Evolutionary conservation across 2,329 filamentous ascomycete genomes (phyloP).

Genomic region (Xylaria sp.): DNA sequence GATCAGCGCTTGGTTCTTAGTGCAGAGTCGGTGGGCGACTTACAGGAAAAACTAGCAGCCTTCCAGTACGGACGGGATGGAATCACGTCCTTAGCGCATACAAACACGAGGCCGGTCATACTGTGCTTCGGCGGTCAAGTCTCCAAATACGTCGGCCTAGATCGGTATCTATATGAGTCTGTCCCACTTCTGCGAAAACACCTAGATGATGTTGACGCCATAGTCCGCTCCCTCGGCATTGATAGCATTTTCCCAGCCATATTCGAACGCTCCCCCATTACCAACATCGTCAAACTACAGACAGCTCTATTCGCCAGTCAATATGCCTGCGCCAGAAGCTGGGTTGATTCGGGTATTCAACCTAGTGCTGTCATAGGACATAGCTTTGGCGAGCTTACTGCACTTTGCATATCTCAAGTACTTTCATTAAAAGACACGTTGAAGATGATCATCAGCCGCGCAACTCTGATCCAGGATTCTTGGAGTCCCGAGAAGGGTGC

Average conservation of each 20-base stretch:
- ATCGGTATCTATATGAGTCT: slow-evolving; percentile 40
- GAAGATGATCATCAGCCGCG: slow-evolving; percentile 38
- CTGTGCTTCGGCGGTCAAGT: slow-evolving; percentile 47
- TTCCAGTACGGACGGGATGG: slow-evolving; percentile 7
- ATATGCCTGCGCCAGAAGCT: slow-evolving; percentile 44
- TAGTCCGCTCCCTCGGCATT: slow-evolving; percentile 24
- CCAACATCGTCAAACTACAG: slow-evolving; percentile 44
- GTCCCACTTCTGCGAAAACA: slow-evolving; percentile 33
- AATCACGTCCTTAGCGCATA: not conserved
- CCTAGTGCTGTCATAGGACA: slow-evolving; percentile 45
- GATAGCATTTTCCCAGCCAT: slow-evolving; percentile 42
- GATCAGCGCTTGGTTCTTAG: slow-evolving; percentile 35
- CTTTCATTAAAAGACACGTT: slow-evolving; percentile 43
- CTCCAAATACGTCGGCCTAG: slow-evolving; percentile 39
- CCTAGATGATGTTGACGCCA: slow-evolving; percentile 33
- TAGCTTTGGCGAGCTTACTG: slow-evolving; percentile 50
- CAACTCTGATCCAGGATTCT: slow-evolving; percentile 37
- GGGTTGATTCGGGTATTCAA: slow-evolving; percentile 46
- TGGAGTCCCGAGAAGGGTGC: slow-evolving; percentile 46
- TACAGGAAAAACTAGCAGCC: slow-evolving; percentile 31
- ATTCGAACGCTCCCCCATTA: slow-evolving; percentile 37
- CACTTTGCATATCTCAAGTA: slow-evolving; percentile 44
- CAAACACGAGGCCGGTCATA: slow-evolving; percentile 38
- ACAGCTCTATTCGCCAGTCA: slow-evolving; percentile 48
- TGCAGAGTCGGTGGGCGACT: slow-evolving; percentile 35